These are phyloP conservation scores for Colletotrichum lindemuthianum DNA, from an alignment of 2,329 filamentous ascomycete species.

Conservation along the genomic window DNA sequence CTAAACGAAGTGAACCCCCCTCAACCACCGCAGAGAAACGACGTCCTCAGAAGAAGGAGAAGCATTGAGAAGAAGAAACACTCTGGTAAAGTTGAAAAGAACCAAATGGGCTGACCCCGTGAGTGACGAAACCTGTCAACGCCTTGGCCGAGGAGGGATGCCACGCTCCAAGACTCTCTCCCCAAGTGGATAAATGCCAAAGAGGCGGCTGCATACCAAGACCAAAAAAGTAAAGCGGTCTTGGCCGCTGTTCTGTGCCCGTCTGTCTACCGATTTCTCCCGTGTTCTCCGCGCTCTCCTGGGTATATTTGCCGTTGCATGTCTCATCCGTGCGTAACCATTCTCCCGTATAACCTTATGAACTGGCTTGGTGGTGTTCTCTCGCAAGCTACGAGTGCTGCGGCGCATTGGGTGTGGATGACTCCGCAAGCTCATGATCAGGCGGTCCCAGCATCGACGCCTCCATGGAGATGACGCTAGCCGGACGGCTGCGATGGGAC, in stretches of 20 bases:
- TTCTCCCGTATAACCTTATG: not conserved
- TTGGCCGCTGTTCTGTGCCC: slow-evolving; percentile 8
- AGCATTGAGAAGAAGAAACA: too few relatives aligned
- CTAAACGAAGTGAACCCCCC: not conserved
- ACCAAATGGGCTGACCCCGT: not conserved
- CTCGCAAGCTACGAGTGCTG: slow-evolving; percentile 18
- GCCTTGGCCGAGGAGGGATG: slow-evolving; percentile 10
- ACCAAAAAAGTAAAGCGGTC: slow-evolving; percentile 15
- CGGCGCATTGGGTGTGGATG: slow-evolving; percentile 15
- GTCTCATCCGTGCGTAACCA: slow-evolving; percentile 32
- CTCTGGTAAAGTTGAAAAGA: too few relatives aligned
- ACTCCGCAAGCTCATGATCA: slow-evolving; percentile 13
- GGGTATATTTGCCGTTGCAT: slow-evolving; percentile 34
- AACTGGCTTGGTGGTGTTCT: not conserved
- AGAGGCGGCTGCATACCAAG: slow-evolving; percentile 6
- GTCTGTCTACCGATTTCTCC: slow-evolving; percentile 19
- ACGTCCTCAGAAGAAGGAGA: too few relatives aligned
- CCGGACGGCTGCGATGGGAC: slow-evolving; percentile 23
- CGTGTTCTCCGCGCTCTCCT: slow-evolving; percentile 32
- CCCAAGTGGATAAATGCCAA: slow-evolving; percentile 15
- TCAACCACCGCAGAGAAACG: too few relatives aligned
- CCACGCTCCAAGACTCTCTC: not conserved
- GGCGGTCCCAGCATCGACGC: slow-evolving; percentile 30
- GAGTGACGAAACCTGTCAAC: slow-evolving; percentile 23
- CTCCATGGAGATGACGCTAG: slow-evolving; percentile 33